A percentile compares a stretch with the other conserved stretches of the same genome.
Conservation (phyloP, 768 basidiomycete species). For the Suillus subluteus region DNA sequence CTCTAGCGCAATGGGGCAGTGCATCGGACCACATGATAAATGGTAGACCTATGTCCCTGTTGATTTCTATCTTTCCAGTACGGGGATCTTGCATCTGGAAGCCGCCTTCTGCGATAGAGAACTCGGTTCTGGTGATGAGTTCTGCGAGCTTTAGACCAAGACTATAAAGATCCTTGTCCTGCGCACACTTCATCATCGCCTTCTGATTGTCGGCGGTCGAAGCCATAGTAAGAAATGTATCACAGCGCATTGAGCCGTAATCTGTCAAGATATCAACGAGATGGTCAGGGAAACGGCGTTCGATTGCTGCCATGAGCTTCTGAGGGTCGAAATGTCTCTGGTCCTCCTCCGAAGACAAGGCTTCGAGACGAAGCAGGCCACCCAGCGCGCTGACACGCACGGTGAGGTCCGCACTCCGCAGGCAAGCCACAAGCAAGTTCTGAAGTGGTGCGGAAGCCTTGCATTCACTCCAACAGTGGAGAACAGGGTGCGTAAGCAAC, state of each 20-base stretch:
- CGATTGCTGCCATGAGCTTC: conserved; percentile 45
- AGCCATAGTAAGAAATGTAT: conserved; percentile 47
- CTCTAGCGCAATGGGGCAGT: conserved; percentile 60
- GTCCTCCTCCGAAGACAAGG: conserved; percentile 46
- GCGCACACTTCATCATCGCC: conserved; percentile 54
- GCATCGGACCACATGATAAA: conserved; percentile 64
- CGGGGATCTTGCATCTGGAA: conserved; percentile 49
- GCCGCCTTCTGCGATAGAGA: conserved; percentile 59
- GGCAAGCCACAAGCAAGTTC: conserved; percentile 56
- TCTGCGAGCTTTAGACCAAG: conserved; percentile 54
- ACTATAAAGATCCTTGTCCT: conserved; percentile 51
- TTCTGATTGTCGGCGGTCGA: conserved; percentile 49
- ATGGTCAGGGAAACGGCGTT: conserved; percentile 47
- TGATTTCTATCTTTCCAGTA: conserved; percentile 45
- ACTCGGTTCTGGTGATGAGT: conserved; percentile 61
- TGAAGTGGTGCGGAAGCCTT: conserved; percentile 46
- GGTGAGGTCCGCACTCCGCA: conserved; percentile 59
- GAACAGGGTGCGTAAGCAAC: conserved; percentile 46
- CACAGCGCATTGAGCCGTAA: conserved; percentile 53
- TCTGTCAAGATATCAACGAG: conserved; percentile 48
- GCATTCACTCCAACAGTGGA: conserved; percentile 49
- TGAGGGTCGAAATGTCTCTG: conserved; percentile 51
- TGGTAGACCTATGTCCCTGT: conserved; percentile 52
- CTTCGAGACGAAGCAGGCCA: conserved; percentile 56
- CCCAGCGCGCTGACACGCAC: conserved; percentile 55